phyloP scores from a whole-genome alignment of 1,139 yeast genomes.

The Taphrina pruni region DNA sequence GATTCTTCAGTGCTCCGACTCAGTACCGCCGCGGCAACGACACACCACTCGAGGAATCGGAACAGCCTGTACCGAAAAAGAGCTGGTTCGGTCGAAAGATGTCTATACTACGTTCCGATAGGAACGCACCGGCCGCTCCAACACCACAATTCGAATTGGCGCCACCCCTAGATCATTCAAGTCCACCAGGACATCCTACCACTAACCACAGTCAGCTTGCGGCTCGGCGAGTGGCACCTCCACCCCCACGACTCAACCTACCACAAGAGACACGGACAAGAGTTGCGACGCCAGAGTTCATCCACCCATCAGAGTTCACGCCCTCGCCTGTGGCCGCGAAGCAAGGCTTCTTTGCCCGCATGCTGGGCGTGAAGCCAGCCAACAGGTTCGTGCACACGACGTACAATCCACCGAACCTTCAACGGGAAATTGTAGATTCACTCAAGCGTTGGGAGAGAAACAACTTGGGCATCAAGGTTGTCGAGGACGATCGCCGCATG shows the following conservation, averaged over 20 bases:
- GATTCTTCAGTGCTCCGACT: conserved; percentile 38
- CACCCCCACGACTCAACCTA: conserved; percentile 24
- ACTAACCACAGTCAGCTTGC: conserved; percentile 5
- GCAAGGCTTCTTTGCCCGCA: conserved; percentile 41
- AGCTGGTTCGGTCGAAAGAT: conserved; percentile 32
- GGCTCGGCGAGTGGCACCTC: conserved; percentile 34
- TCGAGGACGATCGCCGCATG: conserved; percentile 30
- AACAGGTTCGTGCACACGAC: conserved; percentile 40
- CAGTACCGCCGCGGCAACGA: conserved; percentile 16
- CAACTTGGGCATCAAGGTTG: conserved; percentile 42
- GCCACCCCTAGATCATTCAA: conserved; percentile 11
- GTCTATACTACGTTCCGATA: conserved; percentile 21
- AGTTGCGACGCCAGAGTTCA: conserved; percentile 12
- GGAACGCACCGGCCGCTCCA: conserved; percentile 25
- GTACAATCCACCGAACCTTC: conserved; percentile 31
- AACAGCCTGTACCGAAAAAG: conserved; percentile 1
- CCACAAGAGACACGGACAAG: not conserved
- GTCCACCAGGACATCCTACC: conserved; percentile 38
- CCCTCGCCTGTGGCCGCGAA: conserved; percentile 26
- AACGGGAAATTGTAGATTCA: conserved; percentile 38
- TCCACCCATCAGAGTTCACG: conserved; percentile 20
- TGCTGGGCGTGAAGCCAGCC: conserved; percentile 43
- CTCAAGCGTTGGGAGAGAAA: conserved; percentile 40
- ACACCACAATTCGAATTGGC: not conserved
- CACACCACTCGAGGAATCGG: not conserved